A percentile compares a stretch with the other conserved stretches of the same genome.
phyloP scores from a whole-genome alignment of 1,284 basidiomycete genomes.

The Grifola frondosa region DNA sequence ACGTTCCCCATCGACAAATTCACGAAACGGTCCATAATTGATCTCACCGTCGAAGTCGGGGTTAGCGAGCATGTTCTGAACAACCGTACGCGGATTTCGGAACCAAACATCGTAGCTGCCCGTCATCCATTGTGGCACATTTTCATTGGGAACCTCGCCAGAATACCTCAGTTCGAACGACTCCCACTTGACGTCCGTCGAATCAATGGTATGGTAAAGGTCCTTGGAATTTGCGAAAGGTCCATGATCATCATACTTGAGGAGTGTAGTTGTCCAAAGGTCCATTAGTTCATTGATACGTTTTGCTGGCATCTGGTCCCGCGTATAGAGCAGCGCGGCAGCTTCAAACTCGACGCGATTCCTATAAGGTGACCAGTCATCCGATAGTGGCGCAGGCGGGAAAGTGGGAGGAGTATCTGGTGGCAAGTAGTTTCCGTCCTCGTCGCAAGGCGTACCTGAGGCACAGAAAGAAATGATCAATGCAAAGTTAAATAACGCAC shows the following conservation, averaged over 20 bases:
- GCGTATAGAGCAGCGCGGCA: constrained; percentile 3
- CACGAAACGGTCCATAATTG: constrained; percentile 12
- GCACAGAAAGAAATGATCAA: too few species aligned
- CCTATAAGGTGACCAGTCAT: constrained; percentile 9
- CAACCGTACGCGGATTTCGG: constrained; percentile 21
- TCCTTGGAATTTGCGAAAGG: constrained; percentile 3
- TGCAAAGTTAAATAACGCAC: too few species aligned
- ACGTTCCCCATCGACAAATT: constrained; percentile 8
- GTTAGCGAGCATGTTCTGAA: constrained; percentile 15
- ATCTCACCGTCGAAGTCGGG: constrained; percentile 14
- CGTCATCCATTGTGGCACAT: constrained; percentile 34
- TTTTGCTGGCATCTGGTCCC: constrained; percentile 1
- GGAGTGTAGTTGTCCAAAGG: constrained; percentile 9
- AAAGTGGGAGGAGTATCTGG: constrained; percentile 17
- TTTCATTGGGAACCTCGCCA: neutral
- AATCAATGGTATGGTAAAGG: constrained; percentile 12
- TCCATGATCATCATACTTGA: neutral
- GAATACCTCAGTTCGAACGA: constrained; percentile 6
- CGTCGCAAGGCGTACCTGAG: constrained; percentile 15
- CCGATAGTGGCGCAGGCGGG: neutral
- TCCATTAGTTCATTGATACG: constrained; percentile 21
- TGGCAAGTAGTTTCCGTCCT: constrained; percentile 15
- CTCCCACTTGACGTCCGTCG: constrained; percentile 11
- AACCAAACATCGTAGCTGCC: constrained; percentile 36
- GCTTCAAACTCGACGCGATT: neutral